Conservation (phyloP, 768 basidiomycete genomes). For the Vararia minispora region DNA sequence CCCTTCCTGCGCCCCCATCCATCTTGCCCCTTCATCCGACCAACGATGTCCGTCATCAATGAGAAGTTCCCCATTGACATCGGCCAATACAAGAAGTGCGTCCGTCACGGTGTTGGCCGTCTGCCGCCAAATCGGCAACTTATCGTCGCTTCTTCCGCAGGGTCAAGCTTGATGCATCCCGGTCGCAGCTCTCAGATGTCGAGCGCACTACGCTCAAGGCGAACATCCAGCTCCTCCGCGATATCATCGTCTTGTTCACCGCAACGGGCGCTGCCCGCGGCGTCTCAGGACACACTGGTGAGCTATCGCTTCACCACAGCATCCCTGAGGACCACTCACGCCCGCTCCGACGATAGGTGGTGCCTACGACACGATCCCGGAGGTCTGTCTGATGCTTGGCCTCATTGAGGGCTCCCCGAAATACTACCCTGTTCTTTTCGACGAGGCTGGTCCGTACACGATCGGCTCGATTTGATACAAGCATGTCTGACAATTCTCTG, state of each 20-base stretch:
- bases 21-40: background rate
- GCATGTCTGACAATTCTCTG: background rate
- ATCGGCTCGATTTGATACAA: background rate
- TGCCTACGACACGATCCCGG: constrained; percentile 62
- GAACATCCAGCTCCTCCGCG: constrained; percentile 76
- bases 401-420: constrained; percentile 57
- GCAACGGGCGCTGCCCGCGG: constrained; percentile 79
- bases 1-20: background rate
- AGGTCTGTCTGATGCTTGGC: constrained; percentile 69
- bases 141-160: constrained; percentile 32
- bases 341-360: constrained; percentile 21
- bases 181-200: constrained; percentile 48
- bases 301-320: background rate
- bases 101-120: background rate
- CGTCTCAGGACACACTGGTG: constrained; percentile 79
- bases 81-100: constrained; percentile 10
- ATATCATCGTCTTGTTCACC: constrained; percentile 80
- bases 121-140: too few relatives aligned
- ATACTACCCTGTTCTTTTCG: constrained; percentile 62
- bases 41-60: constrained; percentile 8
- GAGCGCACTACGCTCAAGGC: constrained; percentile 45
- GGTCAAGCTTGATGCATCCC: constrained; percentile 61
- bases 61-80: constrained; percentile 13
- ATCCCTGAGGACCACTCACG: background rate
- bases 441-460: constrained; percentile 61